Evolutionary conservation across 2,329 filamentous ascomycete genomes (phyloP).

Genomic region (Cytospora mali): DNA sequence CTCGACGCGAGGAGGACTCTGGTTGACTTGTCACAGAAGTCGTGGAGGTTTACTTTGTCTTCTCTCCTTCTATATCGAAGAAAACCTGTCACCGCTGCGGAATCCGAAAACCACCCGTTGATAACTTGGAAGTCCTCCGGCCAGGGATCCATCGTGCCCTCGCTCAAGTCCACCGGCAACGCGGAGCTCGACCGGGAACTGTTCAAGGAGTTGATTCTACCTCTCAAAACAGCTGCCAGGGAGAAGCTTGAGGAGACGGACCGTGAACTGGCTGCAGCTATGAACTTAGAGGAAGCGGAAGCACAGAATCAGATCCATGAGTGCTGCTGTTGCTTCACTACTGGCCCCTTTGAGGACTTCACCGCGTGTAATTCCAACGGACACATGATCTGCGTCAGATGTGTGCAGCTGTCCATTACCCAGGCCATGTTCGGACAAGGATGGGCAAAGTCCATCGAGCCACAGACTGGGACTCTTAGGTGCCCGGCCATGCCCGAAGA

Average conservation of each 20-base stretch:
- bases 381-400: slow-evolving; percentile 79
- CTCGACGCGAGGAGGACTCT: slow-evolving; percentile 71
- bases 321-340: slow-evolving; percentile 77
- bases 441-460: slow-evolving; percentile 80
- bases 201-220: slow-evolving; percentile 58
- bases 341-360: slow-evolving; percentile 72
- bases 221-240: slow-evolving; percentile 50
- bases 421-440: slow-evolving; percentile 94
- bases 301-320: slow-evolving; percentile 61
- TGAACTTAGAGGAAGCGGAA: slow-evolving; percentile 64
- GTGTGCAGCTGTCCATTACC: slow-evolving; percentile 77
- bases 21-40: slow-evolving; percentile 68
- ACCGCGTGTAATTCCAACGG: slow-evolving; percentile 69
- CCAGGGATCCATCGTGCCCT: slow-evolving; percentile 59
- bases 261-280: slow-evolving; percentile 51
- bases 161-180: slow-evolving; percentile 67
- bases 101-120: slow-evolving; percentile 63
- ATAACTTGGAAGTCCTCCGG: slow-evolving; percentile 63
- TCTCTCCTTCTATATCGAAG: slow-evolving; percentile 67
- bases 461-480: slow-evolving; percentile 71
- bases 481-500: slow-evolving; percentile 73
- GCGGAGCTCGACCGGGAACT: slow-evolving; percentile 65
- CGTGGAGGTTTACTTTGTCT: slow-evolving; percentile 76
- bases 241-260: slow-evolving; percentile 54
- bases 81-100: slow-evolving; percentile 55